These are phyloP conservation scores for Chenopodium berlandieri DNA, from an alignment of 148 eudicot species.

Conservation along the genomic window DNA sequence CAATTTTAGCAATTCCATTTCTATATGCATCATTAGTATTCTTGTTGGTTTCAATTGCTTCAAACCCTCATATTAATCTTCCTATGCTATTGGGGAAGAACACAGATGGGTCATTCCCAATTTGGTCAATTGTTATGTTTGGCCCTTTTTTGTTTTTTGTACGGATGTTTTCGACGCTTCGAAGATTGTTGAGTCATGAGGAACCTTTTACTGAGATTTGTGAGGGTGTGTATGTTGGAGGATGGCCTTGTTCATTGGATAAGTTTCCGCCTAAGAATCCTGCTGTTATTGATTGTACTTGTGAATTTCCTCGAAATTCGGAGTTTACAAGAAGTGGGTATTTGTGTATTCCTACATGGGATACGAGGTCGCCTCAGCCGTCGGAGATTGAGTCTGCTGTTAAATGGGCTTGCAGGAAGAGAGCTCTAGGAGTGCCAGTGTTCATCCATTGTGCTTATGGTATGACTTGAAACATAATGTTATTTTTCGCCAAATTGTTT, in stretches of 20 bases:
- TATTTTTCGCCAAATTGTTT: not conserved
- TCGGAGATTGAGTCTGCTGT: conserved; percentile 76
- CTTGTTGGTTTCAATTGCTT: conserved; percentile 63
- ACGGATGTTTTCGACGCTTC: conserved; percentile 48
- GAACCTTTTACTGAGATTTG: conserved; percentile 61
- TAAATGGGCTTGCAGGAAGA: conserved; percentile 79
- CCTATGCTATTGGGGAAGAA: conserved; percentile 72
- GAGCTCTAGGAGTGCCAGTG: conserved; percentile 57
- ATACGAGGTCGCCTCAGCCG: conserved; percentile 75
- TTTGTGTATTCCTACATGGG: conserved; percentile 85
- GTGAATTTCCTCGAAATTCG: conserved; percentile 64
- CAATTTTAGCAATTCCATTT: conserved; percentile 55
- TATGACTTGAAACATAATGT: conserved; percentile 27
- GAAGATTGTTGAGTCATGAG: conserved; percentile 55
- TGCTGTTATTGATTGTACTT: conserved; percentile 83
- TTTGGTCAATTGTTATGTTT: conserved; percentile 67
- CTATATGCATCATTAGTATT: conserved; percentile 70
- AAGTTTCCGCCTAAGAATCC: conserved; percentile 78
- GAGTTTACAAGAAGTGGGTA: conserved; percentile 47
- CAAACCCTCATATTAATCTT: conserved; percentile 70
- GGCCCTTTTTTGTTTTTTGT: conserved; percentile 68
- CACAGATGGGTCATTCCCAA: conserved; percentile 70
- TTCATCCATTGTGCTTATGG: conserved; percentile 95
- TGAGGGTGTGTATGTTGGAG: conserved; percentile 86
- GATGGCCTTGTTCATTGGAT: conserved; percentile 70